Percentiles rank a stretch among this genome's conserved stretches.
Evolutionary conservation across 306 rosid genomes (phyloP).

Genomic region (Vigna hirtella): DNA sequence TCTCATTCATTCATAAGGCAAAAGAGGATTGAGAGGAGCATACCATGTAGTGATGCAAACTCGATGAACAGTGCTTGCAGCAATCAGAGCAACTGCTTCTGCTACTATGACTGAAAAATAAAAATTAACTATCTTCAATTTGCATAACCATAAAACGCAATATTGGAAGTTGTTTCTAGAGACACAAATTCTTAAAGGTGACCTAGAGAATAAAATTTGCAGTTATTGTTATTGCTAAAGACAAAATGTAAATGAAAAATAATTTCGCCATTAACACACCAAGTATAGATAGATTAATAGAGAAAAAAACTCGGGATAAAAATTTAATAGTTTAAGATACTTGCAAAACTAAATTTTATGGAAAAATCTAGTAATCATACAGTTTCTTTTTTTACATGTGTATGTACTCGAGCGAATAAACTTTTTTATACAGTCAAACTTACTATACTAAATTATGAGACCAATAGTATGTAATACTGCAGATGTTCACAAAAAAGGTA

Average conservation of each 20-base stretch:
- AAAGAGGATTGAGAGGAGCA: background rate
- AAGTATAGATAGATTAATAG: background rate
- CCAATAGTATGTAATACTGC: background rate
- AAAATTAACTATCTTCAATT: background rate
- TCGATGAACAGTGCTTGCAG: conserved; percentile 91
- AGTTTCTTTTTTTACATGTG: background rate
- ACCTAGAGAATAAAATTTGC: background rate
- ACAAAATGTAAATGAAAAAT: background rate
- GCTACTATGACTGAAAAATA: conserved; percentile 72
- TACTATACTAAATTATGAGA: background rate
- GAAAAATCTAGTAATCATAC: conserved; percentile 23
- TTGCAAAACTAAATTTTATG: conserved; percentile 4
- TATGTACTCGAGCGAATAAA: background rate
- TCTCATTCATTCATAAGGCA: background rate
- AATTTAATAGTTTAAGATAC: background rate
- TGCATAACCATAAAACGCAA: conserved; percentile 18
- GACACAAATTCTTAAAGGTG: conserved; percentile 20
- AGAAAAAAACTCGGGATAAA: background rate
- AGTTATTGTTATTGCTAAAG: conserved; percentile 6
- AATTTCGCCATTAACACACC: background rate
- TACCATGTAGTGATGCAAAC: conserved; percentile 96
- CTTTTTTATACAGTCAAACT: background rate
- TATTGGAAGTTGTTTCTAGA: conserved; percentile 18
- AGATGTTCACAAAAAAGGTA: conserved; percentile 6
- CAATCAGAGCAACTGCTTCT: conserved; percentile 81